A percentile compares a stretch with the other conserved stretches of the same genome.
phyloP scores from a whole-genome alignment of 192 early-diverging fungal genomes.

The Dimargaris xerosporica region DNA sequence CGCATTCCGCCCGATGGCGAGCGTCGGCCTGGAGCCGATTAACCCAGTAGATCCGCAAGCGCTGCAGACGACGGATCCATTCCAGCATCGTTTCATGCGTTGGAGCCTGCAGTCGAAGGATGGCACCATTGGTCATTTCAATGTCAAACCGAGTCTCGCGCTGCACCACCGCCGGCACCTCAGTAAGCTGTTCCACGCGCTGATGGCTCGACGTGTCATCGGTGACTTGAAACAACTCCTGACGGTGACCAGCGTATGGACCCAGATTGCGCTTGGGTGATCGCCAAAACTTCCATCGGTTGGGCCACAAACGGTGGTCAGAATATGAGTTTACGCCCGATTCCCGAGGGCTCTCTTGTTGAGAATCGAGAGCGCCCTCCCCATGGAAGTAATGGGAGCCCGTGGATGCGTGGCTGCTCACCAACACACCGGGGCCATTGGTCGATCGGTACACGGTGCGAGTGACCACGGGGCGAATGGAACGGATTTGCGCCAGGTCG shows the following conservation, averaged over 20 bases:
- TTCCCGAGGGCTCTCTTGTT: too few species aligned
- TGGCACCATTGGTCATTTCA: conserved; percentile 18
- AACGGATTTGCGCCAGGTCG: conserved; percentile 8
- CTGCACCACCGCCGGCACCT: not conserved
- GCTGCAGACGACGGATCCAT: conserved; percentile 24
- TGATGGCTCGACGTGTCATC: not conserved
- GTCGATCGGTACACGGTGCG: too few species aligned
- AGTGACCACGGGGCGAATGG: conserved; percentile 1
- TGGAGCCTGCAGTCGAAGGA: conserved; percentile 22
- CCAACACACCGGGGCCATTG: too few species aligned
- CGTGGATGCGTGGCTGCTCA: too few species aligned
- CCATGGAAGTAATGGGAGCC: too few species aligned
- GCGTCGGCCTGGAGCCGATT: conserved; percentile 21
- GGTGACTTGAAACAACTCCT: not conserved
- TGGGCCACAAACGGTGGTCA: too few species aligned
- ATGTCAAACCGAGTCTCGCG: conserved; percentile 17
- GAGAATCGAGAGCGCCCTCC: too few species aligned
- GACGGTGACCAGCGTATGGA: not conserved
- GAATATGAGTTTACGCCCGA: too few species aligned
- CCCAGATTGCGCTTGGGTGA: too few species aligned
- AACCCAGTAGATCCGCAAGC: conserved; percentile 26
- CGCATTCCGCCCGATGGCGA: conserved; percentile 3
- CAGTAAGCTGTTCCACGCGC: not conserved
- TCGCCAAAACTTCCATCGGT: too few species aligned
- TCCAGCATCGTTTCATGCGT: conserved; percentile 22